phyloP scores from a whole-genome alignment of 2,329 filamentous ascomycete species.

The Penicillium sp. region DNA sequence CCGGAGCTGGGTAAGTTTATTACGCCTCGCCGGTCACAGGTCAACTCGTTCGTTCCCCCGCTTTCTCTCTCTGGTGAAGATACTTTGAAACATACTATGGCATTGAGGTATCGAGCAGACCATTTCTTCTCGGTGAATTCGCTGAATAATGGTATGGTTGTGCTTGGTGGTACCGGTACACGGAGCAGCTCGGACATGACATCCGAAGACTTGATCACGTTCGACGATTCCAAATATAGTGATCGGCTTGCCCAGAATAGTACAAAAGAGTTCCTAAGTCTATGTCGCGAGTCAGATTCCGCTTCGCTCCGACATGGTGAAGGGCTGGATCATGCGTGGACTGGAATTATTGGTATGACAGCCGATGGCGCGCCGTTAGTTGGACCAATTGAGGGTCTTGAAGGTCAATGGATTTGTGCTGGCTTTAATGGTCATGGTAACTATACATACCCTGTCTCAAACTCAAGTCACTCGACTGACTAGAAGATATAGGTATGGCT shows the following conservation, averaged over 20 bases:
- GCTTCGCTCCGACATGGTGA: constrained; percentile 1
- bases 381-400: background rate
- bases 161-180: constrained; percentile 7
- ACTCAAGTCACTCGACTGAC: background rate
- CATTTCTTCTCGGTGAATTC: constrained; percentile 10
- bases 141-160: constrained; percentile 2
- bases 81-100: constrained; percentile 4
- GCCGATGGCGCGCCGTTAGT: constrained; percentile 1
- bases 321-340: constrained; percentile 7
- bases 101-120: background rate
- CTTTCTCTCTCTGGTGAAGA: constrained; percentile 1
- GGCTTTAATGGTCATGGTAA: constrained; percentile 8
- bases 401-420: constrained; percentile 8
- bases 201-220: background rate
- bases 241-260: constrained; percentile 1
- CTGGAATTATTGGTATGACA: constrained; percentile 4
- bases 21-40: constrained; percentile 6
- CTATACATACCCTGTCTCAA: background rate
- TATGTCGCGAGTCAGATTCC: background rate
- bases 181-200: background rate
- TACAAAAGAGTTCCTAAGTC: background rate
- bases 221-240: constrained; percentile 4
- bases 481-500: constrained; percentile 4
- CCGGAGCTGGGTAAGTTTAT: background rate
- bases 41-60: constrained; percentile 2